Conservation (phyloP, 352 stramenopile genomes). For the Globisporangium paroecandrum region DNA sequence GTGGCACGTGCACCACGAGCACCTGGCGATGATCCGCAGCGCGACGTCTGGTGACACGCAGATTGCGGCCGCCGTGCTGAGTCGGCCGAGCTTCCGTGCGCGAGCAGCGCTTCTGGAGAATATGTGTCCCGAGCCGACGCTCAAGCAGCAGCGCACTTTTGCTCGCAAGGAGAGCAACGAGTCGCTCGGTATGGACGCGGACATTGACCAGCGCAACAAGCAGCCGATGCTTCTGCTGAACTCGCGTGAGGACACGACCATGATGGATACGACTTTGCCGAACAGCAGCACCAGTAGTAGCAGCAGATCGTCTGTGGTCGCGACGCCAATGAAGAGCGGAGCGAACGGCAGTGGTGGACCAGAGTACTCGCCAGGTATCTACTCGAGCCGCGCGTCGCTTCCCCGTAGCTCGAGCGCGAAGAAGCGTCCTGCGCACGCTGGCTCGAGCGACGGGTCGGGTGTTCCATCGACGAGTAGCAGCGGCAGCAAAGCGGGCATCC, state of each 20-base stretch:
- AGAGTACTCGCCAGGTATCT: slow-evolving; percentile 67
- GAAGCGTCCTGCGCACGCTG: slow-evolving; percentile 22
- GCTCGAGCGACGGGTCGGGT: neutral
- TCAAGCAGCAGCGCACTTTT: neutral
- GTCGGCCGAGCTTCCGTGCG: slow-evolving; percentile 62
- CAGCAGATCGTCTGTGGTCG: neutral
- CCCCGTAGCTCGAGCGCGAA: slow-evolving; percentile 30
- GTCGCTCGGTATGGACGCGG: slow-evolving; percentile 24
- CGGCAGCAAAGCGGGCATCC: neutral
- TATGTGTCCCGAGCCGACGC: slow-evolving; percentile 56
- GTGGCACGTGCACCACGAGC: slow-evolving; percentile 74
- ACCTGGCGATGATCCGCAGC: slow-evolving; percentile 67
- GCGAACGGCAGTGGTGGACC: neutral
- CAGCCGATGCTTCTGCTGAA: slow-evolving; percentile 12
- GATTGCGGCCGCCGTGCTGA: slow-evolving; percentile 53
- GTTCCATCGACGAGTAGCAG: slow-evolving; percentile 13
- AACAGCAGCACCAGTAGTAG: neutral
- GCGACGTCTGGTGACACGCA: slow-evolving; percentile 58
- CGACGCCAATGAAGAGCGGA: slow-evolving; percentile 4
- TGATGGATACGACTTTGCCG: slow-evolving; percentile 1
- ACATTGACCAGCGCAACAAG: slow-evolving; percentile 22
- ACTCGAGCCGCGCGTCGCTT: slow-evolving; percentile 49
- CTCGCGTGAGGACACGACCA: neutral
- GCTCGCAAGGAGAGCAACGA: slow-evolving; percentile 26
- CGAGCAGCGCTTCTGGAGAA: slow-evolving; percentile 57